Percentiles rank a stretch among this genome's conserved stretches.
Evolutionary conservation across 1,284 basidiomycete species (phyloP).

Genomic region (Puccinia hordei): DNA sequence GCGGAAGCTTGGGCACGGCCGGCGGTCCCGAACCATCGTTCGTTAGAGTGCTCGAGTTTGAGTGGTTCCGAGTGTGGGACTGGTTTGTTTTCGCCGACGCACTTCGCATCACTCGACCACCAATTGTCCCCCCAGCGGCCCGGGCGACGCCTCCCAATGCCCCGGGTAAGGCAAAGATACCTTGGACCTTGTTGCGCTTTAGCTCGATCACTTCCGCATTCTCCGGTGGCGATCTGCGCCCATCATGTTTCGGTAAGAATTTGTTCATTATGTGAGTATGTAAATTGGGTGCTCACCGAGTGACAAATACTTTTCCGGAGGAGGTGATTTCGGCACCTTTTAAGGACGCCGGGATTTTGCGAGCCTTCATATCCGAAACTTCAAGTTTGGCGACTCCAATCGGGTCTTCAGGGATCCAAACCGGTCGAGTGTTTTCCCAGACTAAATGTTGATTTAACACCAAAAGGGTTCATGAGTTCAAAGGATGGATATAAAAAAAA

Average conservation of each 20-base stretch:
- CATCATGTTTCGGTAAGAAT: neutral
- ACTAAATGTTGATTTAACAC: too few species aligned
- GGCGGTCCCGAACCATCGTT: neutral
- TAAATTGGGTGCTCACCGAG: slow-evolving; percentile 26
- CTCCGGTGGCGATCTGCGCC: slow-evolving; percentile 43
- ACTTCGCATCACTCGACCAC: slow-evolving; percentile 11
- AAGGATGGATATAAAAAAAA: too few species aligned
- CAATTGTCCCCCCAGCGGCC: slow-evolving; percentile 24
- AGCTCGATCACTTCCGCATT: slow-evolving; percentile 45
- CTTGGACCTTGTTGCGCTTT: slow-evolving; percentile 24
- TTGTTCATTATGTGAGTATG: neutral
- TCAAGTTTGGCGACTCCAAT: slow-evolving; percentile 36
- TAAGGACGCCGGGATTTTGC: slow-evolving; percentile 34
- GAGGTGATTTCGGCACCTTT: slow-evolving; percentile 31
- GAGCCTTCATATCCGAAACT: slow-evolving; percentile 40
- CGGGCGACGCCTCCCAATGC: slow-evolving; percentile 35
- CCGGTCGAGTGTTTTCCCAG: slow-evolving; percentile 34
- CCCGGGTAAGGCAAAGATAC: slow-evolving; percentile 43
- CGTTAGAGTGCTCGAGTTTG: neutral
- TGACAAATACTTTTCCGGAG: slow-evolving; percentile 36
- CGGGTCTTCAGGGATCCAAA: slow-evolving; percentile 49
- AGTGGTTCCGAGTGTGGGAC: slow-evolving; percentile 9
- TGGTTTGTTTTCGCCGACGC: neutral
- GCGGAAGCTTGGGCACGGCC: slow-evolving; percentile 1
- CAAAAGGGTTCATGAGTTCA: too few species aligned